Conservation (phyloP, 345 rosid genomes). For the Camelina hispida region DNA sequence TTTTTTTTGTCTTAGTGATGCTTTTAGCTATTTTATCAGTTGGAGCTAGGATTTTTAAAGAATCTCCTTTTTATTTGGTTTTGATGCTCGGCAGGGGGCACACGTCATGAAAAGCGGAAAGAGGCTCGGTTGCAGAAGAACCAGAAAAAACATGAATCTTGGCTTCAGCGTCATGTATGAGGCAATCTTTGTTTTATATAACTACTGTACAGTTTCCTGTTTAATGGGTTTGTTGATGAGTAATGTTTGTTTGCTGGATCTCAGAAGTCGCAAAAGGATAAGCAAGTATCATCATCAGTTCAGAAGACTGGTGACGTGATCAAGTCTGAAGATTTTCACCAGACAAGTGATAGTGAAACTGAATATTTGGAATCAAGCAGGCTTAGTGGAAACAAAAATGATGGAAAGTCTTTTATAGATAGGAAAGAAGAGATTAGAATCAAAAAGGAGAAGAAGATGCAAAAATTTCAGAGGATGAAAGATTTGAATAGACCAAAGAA, state of each 20-base stretch:
- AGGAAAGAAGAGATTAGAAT: constrained; percentile 21
- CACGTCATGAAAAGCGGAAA: constrained; percentile 69
- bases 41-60: background rate
- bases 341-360: constrained; percentile 27
- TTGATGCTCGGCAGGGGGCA: constrained; percentile 42
- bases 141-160: constrained; percentile 56
- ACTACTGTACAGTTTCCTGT: background rate
- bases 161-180: constrained; percentile 69
- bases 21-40: background rate
- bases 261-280: constrained; percentile 55
- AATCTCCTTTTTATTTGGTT: background rate
- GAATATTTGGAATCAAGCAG: constrained; percentile 6
- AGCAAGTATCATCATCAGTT: constrained; percentile 29
- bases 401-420: background rate
- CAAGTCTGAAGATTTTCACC: constrained; percentile 32
- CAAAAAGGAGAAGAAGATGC: constrained; percentile 39
- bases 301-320: constrained; percentile 26
- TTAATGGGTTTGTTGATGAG: constrained; percentile 1
- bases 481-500: constrained; percentile 45
- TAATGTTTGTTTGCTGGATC: constrained; percentile 22
- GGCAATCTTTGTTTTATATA: background rate
- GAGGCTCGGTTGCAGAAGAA: constrained; percentile 60
- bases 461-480: constrained; percentile 44
- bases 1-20: background rate
- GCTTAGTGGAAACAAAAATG: constrained; percentile 28